Evolutionary conservation across 768 basidiomycete genomes (phyloP).

Genomic region (Pilatotrama ljubarskyi): DNA sequence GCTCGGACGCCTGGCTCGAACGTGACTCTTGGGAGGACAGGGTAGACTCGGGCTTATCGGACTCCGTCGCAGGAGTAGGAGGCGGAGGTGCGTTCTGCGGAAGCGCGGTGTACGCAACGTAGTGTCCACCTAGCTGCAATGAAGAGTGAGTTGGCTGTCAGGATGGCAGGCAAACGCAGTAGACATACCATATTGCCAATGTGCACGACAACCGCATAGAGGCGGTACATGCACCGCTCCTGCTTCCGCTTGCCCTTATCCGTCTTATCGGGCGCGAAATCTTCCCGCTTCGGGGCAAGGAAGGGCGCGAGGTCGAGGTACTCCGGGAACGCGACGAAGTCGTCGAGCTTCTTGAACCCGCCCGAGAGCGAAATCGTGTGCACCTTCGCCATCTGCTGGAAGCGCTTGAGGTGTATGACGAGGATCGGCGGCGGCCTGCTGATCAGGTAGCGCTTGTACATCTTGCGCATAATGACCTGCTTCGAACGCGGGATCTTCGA

Average conservation of each 20-base stretch:
- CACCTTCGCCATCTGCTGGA: constrained; percentile 79
- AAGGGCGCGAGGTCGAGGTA: constrained; percentile 83
- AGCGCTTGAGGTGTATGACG: constrained; percentile 91
- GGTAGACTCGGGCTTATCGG: constrained; percentile 1
- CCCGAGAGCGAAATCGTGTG: constrained; percentile 62
- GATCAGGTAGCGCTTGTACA: constrained; percentile 95
- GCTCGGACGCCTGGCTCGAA: constrained; percentile 5
- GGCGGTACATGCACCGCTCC: constrained; percentile 57
- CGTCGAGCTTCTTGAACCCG: constrained; percentile 88
- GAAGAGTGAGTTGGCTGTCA: neutral
- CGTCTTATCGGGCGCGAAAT: constrained; percentile 46
- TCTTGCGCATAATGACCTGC: constrained; percentile 76
- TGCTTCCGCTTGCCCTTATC: constrained; percentile 24
- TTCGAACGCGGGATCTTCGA: constrained; percentile 40
- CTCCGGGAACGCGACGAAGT: constrained; percentile 89
- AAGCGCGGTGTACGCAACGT: constrained; percentile 81
- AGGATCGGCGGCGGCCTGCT: constrained; percentile 82
- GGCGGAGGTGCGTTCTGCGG: constrained; percentile 36
- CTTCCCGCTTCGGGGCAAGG: constrained; percentile 77
- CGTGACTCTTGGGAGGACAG: constrained; percentile 4
- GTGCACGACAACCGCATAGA: constrained; percentile 85
- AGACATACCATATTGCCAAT: constrained; percentile 80
- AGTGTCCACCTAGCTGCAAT: constrained; percentile 80
- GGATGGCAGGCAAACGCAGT: neutral
- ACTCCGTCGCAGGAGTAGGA: neutral